Evolutionary conservation across 164 flowering plant genomes (phyloP).

Genomic region (Annona squamosa): DNA sequence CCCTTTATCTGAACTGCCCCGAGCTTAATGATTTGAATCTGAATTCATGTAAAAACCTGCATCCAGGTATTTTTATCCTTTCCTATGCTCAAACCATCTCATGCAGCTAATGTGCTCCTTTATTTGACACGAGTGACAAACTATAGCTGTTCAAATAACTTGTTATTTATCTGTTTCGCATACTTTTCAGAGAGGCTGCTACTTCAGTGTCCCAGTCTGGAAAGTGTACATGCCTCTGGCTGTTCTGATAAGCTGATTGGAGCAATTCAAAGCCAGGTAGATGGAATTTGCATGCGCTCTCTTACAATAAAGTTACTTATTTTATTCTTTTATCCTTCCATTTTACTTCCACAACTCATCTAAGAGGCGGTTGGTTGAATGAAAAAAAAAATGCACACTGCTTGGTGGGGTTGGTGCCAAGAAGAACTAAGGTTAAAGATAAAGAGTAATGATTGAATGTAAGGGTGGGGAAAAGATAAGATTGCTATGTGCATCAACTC

Average conservation of each 20-base stretch:
- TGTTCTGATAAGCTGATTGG: slow-evolving; percentile 50
- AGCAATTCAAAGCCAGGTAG: slow-evolving; percentile 65
- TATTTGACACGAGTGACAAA: neutral
- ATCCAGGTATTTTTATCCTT: slow-evolving; percentile 55
- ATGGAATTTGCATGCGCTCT: too few species aligned
- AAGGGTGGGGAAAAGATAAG: too few species aligned
- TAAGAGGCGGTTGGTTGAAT: too few species aligned
- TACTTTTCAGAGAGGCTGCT: slow-evolving; percentile 49
- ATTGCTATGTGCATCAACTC: too few species aligned
- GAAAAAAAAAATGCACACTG: too few species aligned
- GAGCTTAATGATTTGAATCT: slow-evolving; percentile 77
- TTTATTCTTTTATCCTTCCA: neutral
- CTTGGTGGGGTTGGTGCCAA: too few species aligned
- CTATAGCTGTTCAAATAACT: neutral
- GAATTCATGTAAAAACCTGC: slow-evolving; percentile 73
- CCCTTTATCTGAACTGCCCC: slow-evolving; percentile 80
- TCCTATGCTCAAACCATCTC: neutral
- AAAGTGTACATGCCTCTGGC: slow-evolving; percentile 80
- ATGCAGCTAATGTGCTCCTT: neutral
- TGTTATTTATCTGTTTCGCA: neutral
- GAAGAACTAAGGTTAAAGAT: too few species aligned
- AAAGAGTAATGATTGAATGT: too few species aligned
- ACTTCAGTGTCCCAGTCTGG: slow-evolving; percentile 77
- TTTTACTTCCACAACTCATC: too few species aligned
- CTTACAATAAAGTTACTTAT: neutral